Evolutionary conservation across 805 yeast genomes (phyloP).

Genomic region (Candida palmyrensis): DNA sequence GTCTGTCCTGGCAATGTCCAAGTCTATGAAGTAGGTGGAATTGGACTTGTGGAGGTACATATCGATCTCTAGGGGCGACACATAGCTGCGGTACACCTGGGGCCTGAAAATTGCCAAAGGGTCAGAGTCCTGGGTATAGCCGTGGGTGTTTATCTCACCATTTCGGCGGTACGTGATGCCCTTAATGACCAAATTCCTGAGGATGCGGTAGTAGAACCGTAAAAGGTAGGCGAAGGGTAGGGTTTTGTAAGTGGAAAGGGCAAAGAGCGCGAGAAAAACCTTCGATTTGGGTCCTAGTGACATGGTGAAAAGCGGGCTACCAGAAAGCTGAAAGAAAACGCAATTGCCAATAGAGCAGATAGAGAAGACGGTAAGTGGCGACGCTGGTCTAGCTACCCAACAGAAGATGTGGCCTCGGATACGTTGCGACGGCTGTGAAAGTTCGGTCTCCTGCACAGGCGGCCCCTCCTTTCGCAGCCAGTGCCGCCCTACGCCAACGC

Average conservation of each 20-base stretch:
- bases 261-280: conserved; percentile 10
- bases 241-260: conserved; percentile 50
- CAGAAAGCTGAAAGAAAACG: too few species aligned
- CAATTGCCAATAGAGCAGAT: too few species aligned
- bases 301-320: too few species aligned
- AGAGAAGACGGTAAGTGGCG: too few species aligned
- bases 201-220: conserved; percentile 52
- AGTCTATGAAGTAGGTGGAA: conserved; percentile 75
- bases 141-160: conserved; percentile 28
- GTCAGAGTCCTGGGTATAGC: conserved; percentile 17
- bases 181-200: conserved; percentile 38
- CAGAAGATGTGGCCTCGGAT: too few species aligned
- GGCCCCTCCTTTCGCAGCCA: too few species aligned
- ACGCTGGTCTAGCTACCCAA: too few species aligned
- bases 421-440: too few species aligned
- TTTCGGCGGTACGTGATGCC: conserved; percentile 13
- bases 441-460: too few species aligned
- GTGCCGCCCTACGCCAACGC: too few species aligned
- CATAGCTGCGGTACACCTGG: conserved; percentile 43
- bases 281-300: too few species aligned
- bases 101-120: conserved; percentile 39
- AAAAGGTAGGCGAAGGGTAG: conserved; percentile 63
- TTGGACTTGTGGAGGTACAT: conserved; percentile 84
- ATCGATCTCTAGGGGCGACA: conserved; percentile 78
- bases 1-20: conserved; percentile 73